phyloP scores from a whole-genome alignment of 1,139 yeast species.

The Wickerhamiella pararugosa region DNA sequence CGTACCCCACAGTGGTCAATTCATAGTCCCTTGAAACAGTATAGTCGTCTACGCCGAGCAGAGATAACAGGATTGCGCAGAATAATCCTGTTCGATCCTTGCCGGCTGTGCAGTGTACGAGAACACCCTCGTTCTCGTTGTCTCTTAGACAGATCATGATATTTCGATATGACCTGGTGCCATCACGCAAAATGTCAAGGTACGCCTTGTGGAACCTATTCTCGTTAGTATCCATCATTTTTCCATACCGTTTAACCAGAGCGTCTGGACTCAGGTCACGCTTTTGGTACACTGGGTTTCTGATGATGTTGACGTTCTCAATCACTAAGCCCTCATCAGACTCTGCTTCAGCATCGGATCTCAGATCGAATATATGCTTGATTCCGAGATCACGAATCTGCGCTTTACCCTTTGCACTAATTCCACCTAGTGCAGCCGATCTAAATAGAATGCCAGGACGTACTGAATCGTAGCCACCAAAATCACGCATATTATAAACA shows the following conservation, averaged over 20 bases:
- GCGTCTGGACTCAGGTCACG: slow-evolving; percentile 53
- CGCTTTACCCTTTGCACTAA: slow-evolving; percentile 21
- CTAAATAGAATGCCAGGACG: slow-evolving; percentile 45
- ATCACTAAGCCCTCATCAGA: slow-evolving; percentile 31
- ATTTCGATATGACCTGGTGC: slow-evolving; percentile 22
- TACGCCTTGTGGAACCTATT: slow-evolving; percentile 38
- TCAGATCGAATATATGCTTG: slow-evolving; percentile 47
- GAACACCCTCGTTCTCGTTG: slow-evolving; percentile 34
- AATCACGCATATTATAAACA: slow-evolving; percentile 57
- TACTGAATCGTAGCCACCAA: slow-evolving; percentile 57
- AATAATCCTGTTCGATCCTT: slow-evolving; percentile 75
- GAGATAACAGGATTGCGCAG: slow-evolving; percentile 47
- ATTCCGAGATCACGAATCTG: slow-evolving; percentile 30
- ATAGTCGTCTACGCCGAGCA: slow-evolving; percentile 53
- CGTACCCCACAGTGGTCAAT: slow-evolving; percentile 46
- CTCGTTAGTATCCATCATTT: slow-evolving; percentile 41
- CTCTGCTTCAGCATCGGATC: slow-evolving; percentile 45
- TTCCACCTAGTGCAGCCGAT: slow-evolving; percentile 34
- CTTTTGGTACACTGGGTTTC: slow-evolving; percentile 44
- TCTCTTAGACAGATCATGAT: slow-evolving; percentile 33
- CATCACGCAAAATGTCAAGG: slow-evolving; percentile 38
- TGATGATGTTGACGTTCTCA: slow-evolving; percentile 36
- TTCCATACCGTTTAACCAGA: slow-evolving; percentile 32
- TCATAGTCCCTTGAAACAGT: slow-evolving; percentile 62
- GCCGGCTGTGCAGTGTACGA: slow-evolving; percentile 76